Conservation (phyloP, 2,329 filamentous ascomycete species). For the Teratosphaeria epicoccoides region DNA sequence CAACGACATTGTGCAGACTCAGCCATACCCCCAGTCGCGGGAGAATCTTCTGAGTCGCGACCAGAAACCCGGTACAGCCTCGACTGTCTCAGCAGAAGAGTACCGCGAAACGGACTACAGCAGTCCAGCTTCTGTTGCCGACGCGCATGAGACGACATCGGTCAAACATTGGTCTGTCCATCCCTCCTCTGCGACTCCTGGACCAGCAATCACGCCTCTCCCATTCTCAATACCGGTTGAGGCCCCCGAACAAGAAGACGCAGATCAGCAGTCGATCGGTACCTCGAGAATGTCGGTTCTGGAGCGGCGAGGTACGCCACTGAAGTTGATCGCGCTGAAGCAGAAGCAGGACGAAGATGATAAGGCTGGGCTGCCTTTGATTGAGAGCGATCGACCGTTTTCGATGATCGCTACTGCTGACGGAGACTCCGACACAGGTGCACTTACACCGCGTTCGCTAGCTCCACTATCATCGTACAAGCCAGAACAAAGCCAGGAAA, state of each 20-base stretch:
- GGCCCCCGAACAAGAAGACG: conserved; percentile 39
- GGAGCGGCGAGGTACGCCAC: conserved; percentile 2
- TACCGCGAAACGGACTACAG: background rate
- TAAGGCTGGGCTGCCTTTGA: conserved; percentile 20
- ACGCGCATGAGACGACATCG: background rate
- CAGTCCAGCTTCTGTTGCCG: background rate
- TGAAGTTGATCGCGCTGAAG: conserved; percentile 4
- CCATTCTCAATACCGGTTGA: conserved; percentile 52
- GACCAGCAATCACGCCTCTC: conserved; percentile 44
- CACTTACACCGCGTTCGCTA: background rate
- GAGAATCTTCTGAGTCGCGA: conserved; percentile 18
- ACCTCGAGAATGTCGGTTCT: conserved; percentile 1
- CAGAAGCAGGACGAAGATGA: conserved; percentile 5
- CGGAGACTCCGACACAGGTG: conserved; percentile 44
- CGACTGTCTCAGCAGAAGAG: conserved; percentile 1
- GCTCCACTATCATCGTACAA: conserved; percentile 6
- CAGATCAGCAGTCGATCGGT: conserved; percentile 5
- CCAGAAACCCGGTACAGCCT: conserved; percentile 24
- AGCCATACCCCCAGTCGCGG: conserved; percentile 11
- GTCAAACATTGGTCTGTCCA: background rate
- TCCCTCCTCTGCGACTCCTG: background rate
- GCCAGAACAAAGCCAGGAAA: background rate
- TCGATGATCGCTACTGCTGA: conserved; percentile 47
- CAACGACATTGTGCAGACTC: conserved; percentile 30
- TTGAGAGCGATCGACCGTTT: conserved; percentile 34